Evolutionary conservation across 2,329 filamentous ascomycete species (phyloP).

Genomic region (Trichoderma sp.): DNA sequence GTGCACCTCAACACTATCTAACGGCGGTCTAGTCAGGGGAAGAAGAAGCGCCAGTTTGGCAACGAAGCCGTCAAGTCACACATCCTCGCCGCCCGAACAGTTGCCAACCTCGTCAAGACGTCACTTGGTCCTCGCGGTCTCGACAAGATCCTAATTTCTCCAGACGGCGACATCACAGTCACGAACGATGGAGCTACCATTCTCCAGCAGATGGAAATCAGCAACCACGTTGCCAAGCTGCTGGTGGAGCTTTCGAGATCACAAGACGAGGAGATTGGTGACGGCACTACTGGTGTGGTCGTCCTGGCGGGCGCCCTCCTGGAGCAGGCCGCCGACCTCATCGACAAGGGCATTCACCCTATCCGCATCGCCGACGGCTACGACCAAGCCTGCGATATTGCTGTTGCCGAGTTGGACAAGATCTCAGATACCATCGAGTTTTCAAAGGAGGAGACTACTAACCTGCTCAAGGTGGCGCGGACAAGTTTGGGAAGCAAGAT

Average conservation of each 20-base stretch:
- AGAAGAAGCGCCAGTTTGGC: conserved; percentile 95
- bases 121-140: conserved; percentile 93
- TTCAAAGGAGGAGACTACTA: conserved; percentile 73
- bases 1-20: conserved; percentile 22
- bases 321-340: conserved; percentile 95
- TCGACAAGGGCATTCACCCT: conserved; percentile 99
- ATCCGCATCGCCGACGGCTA: conserved; percentile 98
- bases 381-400: conserved; percentile 96
- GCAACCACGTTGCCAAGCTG: conserved; percentile 96
- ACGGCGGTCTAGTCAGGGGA: conserved; percentile 71
- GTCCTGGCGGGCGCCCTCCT: conserved; percentile 92
- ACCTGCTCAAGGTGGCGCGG: conserved; percentile 91
- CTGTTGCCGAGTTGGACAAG: conserved; percentile 85
- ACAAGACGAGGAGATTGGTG: conserved; percentile 98
- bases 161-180: conserved; percentile 97
- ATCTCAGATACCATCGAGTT: conserved; percentile 94
- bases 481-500: conserved; percentile 98
- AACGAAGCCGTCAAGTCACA: conserved; percentile 98
- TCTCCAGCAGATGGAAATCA: conserved; percentile 96
- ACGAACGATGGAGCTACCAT: conserved; percentile 99
- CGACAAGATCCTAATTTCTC: conserved; percentile 98
- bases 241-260: conserved; percentile 97
- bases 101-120: conserved; percentile 96
- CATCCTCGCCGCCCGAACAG: conserved; percentile 93
- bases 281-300: conserved; percentile 96